These are phyloP conservation scores for Moesziomyces globuligerus DNA, from an alignment of 1,284 basidiomycete species.

Conservation along the genomic window DNA sequence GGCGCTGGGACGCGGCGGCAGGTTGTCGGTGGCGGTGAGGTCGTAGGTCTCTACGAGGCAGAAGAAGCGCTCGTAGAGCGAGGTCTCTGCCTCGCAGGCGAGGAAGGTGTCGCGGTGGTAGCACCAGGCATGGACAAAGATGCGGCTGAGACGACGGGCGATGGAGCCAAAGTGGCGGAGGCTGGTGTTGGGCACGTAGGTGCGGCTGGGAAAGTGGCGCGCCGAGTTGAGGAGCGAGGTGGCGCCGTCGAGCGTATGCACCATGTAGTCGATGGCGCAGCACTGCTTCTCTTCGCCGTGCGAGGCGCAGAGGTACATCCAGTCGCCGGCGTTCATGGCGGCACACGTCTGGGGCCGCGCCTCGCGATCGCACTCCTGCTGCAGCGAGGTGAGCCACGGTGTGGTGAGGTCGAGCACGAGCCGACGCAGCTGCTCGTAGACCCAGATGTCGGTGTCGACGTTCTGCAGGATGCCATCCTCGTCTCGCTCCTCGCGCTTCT, in stretches of 20 bases:
- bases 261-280: constrained; percentile 95
- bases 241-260: constrained; percentile 92
- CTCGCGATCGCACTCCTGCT: constrained; percentile 76
- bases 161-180: constrained; percentile 87
- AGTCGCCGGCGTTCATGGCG: constrained; percentile 97
- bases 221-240: constrained; percentile 92
- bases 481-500: constrained; percentile 38
- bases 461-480: constrained; percentile 22
- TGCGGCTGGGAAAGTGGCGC: constrained; percentile 78
- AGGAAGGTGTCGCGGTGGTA: constrained; percentile 85
- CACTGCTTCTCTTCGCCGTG: constrained; percentile 74
- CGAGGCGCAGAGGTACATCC: constrained; percentile 94
- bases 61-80: constrained; percentile 88
- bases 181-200: constrained; percentile 74
- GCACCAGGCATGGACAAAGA: constrained; percentile 90
- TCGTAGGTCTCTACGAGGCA: constrained; percentile 83
- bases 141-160: constrained; percentile 86
- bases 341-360: constrained; percentile 74
- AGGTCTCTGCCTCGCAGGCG: constrained; percentile 87
- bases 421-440: constrained; percentile 91
- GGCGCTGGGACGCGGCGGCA: constrained; percentile 22
- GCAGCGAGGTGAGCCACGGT: constrained; percentile 85
- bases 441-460: constrained; percentile 81
- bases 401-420: constrained; percentile 90
- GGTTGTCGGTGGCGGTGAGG: constrained; percentile 68